Evolutionary conservation across 306 rosid genomes (phyloP), one percentile per base, ranked within the genome.

Genomic region (Corylus americana): DNA sequence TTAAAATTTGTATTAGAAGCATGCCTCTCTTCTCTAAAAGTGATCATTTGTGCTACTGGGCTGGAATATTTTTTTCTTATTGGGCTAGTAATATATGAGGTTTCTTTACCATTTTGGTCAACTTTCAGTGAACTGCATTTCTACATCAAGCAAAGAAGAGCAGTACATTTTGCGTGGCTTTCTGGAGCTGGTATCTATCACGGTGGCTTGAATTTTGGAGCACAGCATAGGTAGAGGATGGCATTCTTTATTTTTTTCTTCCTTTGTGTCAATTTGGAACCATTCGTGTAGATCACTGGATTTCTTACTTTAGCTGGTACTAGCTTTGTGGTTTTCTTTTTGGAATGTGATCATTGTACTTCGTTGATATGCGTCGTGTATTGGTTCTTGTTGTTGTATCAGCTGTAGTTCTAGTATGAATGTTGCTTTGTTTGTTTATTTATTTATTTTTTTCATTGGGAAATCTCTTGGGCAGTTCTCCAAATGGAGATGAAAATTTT

Each of bases 101-200:
- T 69, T 71, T 80, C 78, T 70, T 39, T 57, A 13, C 61, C 47
- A 39, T 29, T 71, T 76, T 82, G 79, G 57, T 80, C 77, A 70
- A 77, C 58, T 82, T 84, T 84, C 95, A 94, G 98, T 76, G 98
- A 95, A 87, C 85, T 95, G 85, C 98, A 90, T 83, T 95, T 91
- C 90, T 95, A 80, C 88, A 89, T 92, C 74, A 92, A 95, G 88
- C 98, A 95, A 89, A 88, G 98, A 84, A 89, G 98, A 90, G 98
- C 98, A 27, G 80, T 88, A 31, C 98, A 95, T 90, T 95, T 95
- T 89, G 98, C 98, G 67, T 95, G 98, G 98, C 98, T 95, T 81
- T 95, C 97, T 83, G 98, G 98, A 78, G 98, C 98, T 84, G 98
- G 98, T 73, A 92, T 92, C 73, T 95, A 95, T 90, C 92, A 95